phyloP scores from a whole-genome alignment of 2,329 filamentous ascomycete species.

The Laburnicola sp. region DNA sequence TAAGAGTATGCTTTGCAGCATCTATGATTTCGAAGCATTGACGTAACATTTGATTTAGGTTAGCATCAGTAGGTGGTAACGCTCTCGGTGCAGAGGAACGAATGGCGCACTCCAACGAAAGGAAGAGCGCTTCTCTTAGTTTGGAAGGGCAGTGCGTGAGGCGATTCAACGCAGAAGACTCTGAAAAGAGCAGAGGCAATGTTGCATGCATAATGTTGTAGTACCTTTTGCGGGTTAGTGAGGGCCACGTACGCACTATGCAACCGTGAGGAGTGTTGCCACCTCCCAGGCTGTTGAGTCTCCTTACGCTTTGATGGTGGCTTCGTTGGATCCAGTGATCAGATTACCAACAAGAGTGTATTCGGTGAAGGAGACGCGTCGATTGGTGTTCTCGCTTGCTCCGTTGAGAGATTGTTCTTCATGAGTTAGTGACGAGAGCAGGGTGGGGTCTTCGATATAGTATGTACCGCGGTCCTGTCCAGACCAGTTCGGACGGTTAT shows the following conservation, averaged over 20 bases:
- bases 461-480: constrained; percentile 41
- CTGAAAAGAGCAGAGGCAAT: constrained; percentile 39
- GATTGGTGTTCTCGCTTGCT: constrained; percentile 18
- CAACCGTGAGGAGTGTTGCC: background rate
- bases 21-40: constrained; percentile 36
- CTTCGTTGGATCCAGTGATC: constrained; percentile 41
- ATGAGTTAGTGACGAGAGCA: constrained; percentile 27
- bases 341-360: constrained; percentile 39
- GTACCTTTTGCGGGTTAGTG: constrained; percentile 34
- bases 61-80: constrained; percentile 30
- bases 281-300: background rate
- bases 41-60: constrained; percentile 33
- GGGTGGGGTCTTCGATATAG: constrained; percentile 21
- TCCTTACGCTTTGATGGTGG: constrained; percentile 40
- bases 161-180: constrained; percentile 37
- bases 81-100: constrained; percentile 37
- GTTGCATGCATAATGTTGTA: constrained; percentile 43
- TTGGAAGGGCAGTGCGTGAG: constrained; percentile 41
- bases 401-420: constrained; percentile 39
- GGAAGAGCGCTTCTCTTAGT: constrained; percentile 42
- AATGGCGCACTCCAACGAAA: constrained; percentile 39
- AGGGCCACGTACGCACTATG: no score
- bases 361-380: constrained; percentile 42
- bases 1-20: constrained; percentile 32
- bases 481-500: constrained; percentile 39